A percentile compares a stretch with the other conserved stretches of the same genome.
These are phyloP conservation scores for Madurella mycetomatis DNA, from an alignment of 2,329 filamentous ascomycete genomes.

Conservation along the genomic window DNA sequence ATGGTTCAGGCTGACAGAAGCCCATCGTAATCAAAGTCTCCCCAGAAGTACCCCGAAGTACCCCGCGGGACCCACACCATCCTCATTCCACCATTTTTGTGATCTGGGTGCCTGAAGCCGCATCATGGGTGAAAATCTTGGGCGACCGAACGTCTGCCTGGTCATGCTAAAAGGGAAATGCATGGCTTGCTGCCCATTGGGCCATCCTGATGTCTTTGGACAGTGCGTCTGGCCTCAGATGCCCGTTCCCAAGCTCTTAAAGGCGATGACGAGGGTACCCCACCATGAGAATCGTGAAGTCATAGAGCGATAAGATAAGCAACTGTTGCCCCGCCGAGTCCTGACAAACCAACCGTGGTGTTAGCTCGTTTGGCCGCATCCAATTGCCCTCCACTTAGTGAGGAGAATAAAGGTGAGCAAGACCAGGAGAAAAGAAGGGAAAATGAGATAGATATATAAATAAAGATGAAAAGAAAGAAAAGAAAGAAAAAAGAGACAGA, in stretches of 20 bases:
- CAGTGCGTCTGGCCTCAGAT: no score
- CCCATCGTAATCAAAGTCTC: background rate
- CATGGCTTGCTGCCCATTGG: background rate
- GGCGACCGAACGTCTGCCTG: background rate
- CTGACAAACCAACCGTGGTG: no score
- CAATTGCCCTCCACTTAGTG: no score
- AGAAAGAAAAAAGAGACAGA: no score
- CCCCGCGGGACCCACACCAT: constrained; percentile 18
- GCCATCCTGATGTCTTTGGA: background rate
- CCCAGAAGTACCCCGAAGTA: constrained; percentile 24
- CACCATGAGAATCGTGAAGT: constrained; percentile 13
- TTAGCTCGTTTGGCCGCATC: no score
- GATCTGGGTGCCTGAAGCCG: constrained; percentile 24
- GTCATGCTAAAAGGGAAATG: background rate
- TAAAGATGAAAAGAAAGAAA: no score
- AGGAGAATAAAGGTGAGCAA: no score
- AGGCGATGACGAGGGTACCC: background rate
- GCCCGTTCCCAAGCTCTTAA: background rate
- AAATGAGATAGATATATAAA: no score
- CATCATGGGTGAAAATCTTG: background rate
- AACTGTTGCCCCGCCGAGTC: background rate
- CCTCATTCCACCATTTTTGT: constrained; percentile 8
- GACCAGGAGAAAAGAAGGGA: no score
- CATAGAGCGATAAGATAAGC: constrained; percentile 27
- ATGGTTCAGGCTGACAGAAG: background rate